Evolutionary conservation across 1,284 basidiomycete species (phyloP), one percentile per base, ranked within the genome.

Genomic region (Lentinus polychrous): DNA sequence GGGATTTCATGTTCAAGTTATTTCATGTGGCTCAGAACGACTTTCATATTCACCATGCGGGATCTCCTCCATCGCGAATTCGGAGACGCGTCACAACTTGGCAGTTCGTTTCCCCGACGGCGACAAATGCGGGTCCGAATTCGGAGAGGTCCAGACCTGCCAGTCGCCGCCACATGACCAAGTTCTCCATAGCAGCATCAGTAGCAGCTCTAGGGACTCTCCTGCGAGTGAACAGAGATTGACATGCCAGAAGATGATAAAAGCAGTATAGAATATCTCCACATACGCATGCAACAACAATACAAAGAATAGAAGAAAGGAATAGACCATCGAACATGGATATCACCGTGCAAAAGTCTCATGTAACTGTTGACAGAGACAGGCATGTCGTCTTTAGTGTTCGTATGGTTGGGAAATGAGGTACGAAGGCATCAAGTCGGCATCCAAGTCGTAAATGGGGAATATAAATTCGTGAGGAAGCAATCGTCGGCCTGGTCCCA

Each of bases 381-480:
- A 48, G 46, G 46, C 46, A 48, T 42, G 46, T 35, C 31, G 23
- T 36, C 34, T 46, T 23, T 22, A 48, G 33, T 42, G 46, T 48
- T 48, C 46, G 46, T 12, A 41, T 48, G 46, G 34, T 32, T 14
- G 37, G 37, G 15, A 43, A 48, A 50, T 34, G 43, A 45, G 52
- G 39, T 42, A 17, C 43, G 48, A 45, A 49, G 20, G 37, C 43
- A 43, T 23, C 45, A 48, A 55, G 49, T 49, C 51, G 56, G 55
- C 59, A 57, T 62, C 59, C 55, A 56, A 60, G 63, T 64, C 60
- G 59, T 59, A 63, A 61, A 61, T 61, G 60, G 57, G 56, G 60
- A n/a, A n/a, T n/a, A 60, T 62, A 63, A 60, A 60, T 63, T 56
- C 60, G 58, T 62, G 61, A 61, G 61, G 39, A 12, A 12, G 17